phyloP scores from a whole-genome alignment of 192 early-diverging fungal genomes.

The Allomyces javanicus region DNA sequence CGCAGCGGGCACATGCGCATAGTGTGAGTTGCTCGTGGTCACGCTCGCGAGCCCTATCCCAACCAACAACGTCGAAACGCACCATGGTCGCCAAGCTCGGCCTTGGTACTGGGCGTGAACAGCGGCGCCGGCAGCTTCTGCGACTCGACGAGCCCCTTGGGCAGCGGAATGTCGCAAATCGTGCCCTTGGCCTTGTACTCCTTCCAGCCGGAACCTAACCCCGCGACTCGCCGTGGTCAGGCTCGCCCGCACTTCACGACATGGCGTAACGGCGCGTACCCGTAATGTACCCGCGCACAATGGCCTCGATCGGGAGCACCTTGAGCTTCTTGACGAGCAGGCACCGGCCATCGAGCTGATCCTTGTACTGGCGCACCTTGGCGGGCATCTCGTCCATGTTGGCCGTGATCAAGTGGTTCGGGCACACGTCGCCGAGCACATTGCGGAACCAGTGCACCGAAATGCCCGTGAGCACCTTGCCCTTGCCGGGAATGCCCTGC shows the following conservation, averaged over 20 bases:
- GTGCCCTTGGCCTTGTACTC: constrained; percentile 87
- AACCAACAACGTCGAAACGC: constrained; percentile 3
- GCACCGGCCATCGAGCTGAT: constrained; percentile 70
- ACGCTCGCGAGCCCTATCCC: not conserved
- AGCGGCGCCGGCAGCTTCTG: constrained; percentile 60
- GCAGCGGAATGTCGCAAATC: constrained; percentile 78
- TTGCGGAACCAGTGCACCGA: constrained; percentile 85
- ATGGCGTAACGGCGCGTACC: constrained; percentile 14
- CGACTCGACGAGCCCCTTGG: constrained; percentile 59
- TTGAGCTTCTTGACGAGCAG: constrained; percentile 81
- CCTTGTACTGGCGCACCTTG: constrained; percentile 64
- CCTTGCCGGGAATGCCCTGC: constrained; percentile 84
- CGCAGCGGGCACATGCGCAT: constrained; percentile 1
- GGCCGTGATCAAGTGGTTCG: constrained; percentile 90
- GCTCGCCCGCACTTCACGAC: not conserved
- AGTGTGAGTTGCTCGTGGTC: not conserved
- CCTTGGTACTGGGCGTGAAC: constrained; percentile 97
- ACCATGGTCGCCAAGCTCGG: constrained; percentile 92
- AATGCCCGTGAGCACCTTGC: constrained; percentile 91
- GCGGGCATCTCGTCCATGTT: constrained; percentile 83
- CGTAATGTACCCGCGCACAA: constrained; percentile 94
- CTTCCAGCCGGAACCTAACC: constrained; percentile 68
- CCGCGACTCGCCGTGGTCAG: not conserved
- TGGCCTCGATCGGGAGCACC: constrained; percentile 91
- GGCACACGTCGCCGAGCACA: constrained; percentile 63